Conservation (phyloP, 345 rosid species). For the Kernera saxatilis region DNA sequence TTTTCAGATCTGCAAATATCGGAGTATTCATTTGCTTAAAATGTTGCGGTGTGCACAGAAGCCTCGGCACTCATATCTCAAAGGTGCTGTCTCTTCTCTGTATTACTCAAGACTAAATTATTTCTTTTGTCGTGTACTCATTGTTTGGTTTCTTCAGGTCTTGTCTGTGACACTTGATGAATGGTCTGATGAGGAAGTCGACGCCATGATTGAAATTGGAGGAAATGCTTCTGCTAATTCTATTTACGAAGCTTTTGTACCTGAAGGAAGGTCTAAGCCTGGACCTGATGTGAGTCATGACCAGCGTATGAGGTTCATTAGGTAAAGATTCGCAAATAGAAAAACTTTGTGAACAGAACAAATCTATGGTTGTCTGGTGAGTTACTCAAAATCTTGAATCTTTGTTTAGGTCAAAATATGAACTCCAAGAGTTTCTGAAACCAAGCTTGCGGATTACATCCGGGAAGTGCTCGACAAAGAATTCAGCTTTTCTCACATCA, state of each 20-base stretch:
- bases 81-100: constrained; percentile 44
- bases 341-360: not conserved
- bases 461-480: constrained; percentile 27
- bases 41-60: constrained; percentile 92
- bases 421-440: constrained; percentile 87
- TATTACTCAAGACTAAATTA: not conserved
- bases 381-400: constrained; percentile 8
- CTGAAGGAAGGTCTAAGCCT: constrained; percentile 54
- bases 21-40: constrained; percentile 91
- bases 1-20: constrained; percentile 58
- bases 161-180: constrained; percentile 86
- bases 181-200: constrained; percentile 90
- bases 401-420: constrained; percentile 79
- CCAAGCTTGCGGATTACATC: constrained; percentile 81
- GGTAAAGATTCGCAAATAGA: constrained; percentile 32
- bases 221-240: constrained; percentile 67
- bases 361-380: not conserved
- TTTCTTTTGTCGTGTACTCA: not conserved
- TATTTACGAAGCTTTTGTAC: constrained; percentile 72
- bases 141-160: constrained; percentile 42
- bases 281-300: constrained; percentile 65
- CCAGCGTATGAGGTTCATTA: constrained; percentile 69
- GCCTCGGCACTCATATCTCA: constrained; percentile 92
- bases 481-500: constrained; percentile 43
- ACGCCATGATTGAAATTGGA: constrained; percentile 51